These are phyloP conservation scores for Adansonia grandidieri DNA, from an alignment of 441 rosid species.

Conservation along the genomic window DNA sequence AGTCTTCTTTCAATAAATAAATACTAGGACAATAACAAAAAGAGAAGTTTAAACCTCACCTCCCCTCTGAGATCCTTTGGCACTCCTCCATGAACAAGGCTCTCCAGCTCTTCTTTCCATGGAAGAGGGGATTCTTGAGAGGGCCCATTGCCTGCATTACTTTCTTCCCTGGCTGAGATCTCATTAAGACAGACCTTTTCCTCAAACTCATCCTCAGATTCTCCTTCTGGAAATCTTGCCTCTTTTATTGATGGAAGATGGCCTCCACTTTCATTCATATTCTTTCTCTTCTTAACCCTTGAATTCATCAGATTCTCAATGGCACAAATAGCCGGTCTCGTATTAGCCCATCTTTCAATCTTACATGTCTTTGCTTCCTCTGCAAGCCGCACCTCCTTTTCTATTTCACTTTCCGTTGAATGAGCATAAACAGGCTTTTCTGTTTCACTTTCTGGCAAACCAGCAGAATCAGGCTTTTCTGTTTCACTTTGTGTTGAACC, in stretches of 20 bases:
- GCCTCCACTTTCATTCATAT: slow-evolving; percentile 32
- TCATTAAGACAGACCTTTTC: slow-evolving; percentile 43
- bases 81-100: slow-evolving; percentile 75
- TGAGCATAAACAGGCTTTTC: slow-evolving; percentile 40
- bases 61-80: slow-evolving; percentile 80
- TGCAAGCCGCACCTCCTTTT: slow-evolving; percentile 41
- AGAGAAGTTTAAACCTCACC: slow-evolving; percentile 42
- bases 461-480: slow-evolving; percentile 39
- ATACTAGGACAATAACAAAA: slow-evolving; percentile 23
- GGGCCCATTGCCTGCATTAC: slow-evolving; percentile 27
- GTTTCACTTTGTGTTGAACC: slow-evolving; percentile 35
- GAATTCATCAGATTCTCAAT: slow-evolving; percentile 63
- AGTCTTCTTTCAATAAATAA: slow-evolving; percentile 9
- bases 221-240: slow-evolving; percentile 36
- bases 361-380: slow-evolving; percentile 44
- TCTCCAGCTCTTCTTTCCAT: slow-evolving; percentile 66
- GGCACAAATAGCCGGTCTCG: slow-evolving; percentile 51
- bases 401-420: slow-evolving; percentile 36
- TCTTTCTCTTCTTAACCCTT: slow-evolving; percentile 49
- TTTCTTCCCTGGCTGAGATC: slow-evolving; percentile 36
- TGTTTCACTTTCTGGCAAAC: slow-evolving; percentile 33
- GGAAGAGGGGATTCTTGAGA: slow-evolving; percentile 48
- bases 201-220: slow-evolving; percentile 43
- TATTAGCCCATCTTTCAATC: slow-evolving; percentile 53
- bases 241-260: slow-evolving; percentile 41